These are phyloP conservation scores for Xylariaceae sp. DNA, from an alignment of 2,329 filamentous ascomycete species.

Conservation along the genomic window DNA sequence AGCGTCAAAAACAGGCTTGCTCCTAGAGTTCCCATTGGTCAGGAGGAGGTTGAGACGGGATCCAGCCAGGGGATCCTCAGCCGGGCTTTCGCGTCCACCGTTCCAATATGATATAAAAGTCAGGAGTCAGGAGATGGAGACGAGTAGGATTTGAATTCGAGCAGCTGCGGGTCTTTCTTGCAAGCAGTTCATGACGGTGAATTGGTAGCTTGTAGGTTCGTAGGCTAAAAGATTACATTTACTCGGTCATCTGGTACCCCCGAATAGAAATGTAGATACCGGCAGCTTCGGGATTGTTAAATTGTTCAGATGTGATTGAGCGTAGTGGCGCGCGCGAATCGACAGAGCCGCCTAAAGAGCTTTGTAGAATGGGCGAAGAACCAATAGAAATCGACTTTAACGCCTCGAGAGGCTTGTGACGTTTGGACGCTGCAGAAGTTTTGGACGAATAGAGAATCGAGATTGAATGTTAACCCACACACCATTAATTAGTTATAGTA, in stretches of 20 bases:
- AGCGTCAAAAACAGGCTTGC: no score
- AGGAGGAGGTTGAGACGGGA: background rate
- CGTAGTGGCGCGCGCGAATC: conserved; percentile 27
- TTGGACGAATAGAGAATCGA: conserved; percentile 13
- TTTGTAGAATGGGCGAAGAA: background rate
- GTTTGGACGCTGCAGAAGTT: conserved; percentile 2
- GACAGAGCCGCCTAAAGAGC: background rate
- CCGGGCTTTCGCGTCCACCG: background rate
- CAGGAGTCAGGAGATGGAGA: conserved; percentile 8
- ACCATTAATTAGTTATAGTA: no score
- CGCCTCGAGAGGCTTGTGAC: background rate
- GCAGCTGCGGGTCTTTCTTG: conserved; percentile 5
- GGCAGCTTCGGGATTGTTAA: no score
- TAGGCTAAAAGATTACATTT: background rate
- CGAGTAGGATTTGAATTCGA: conserved; percentile 17
- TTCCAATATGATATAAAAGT: conserved; percentile 5
- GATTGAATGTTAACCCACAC: no score
- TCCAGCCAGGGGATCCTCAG: background rate
- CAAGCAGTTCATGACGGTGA: background rate
- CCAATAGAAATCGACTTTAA: conserved; percentile 20
- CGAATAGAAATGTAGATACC: no score
- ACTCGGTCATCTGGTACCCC: background rate
- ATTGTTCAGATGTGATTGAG: conserved; percentile 7
- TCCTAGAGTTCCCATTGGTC: background rate
- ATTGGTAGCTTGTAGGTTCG: background rate